Evolutionary conservation across 805 yeast genomes (phyloP), one percentile per base, ranked within the genome.

Genomic region (Candida anglica): DNA sequence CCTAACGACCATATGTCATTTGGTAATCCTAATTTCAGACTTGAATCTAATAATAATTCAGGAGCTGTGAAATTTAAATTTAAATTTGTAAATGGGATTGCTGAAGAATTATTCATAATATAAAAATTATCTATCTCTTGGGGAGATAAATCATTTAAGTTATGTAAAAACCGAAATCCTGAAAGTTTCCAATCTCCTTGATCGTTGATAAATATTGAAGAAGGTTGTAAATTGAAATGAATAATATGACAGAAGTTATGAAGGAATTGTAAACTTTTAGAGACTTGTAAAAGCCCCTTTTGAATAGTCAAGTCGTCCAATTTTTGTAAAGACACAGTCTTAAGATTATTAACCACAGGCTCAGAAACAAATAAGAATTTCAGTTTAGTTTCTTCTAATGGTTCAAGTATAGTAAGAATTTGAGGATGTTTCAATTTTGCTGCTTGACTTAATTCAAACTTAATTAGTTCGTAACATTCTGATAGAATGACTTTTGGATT

Each of bases 161-260:
- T 74, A 42, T 64, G 64, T n/a, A 67, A 36, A 34, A 66, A 66
- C 30, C 50, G 52, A 39, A 93, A 71, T 0, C 97, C 97, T 5
- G 84, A 73, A 2, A 93, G 54, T 55, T 91, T 93, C 98, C 98
- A 93, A 59, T 93, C 98, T 4, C 94, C 89, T 44, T 79, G 83
- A 25, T 78, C 82, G 44, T 84, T 89, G 14, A 91, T 73, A 37
- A 83, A 74, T 1, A 93, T 69, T 0, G 95, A 75, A 6, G 73
- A 63, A 1, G 98, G 98, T 42, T 79, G 79, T 21, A 93, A 44
- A 43, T 87, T 85, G 43, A 85, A 55, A 59, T 91, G 96, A 5
- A 85, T 81, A 18, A 78, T 73, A 18, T 79, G 72, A 15, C 94
- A 84, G 39, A 77, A 75, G 35, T 77, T 75, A 53, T 93, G 97